Conservation (phyloP, 305 asterid species). For the Fraxinus ornus region DNA sequence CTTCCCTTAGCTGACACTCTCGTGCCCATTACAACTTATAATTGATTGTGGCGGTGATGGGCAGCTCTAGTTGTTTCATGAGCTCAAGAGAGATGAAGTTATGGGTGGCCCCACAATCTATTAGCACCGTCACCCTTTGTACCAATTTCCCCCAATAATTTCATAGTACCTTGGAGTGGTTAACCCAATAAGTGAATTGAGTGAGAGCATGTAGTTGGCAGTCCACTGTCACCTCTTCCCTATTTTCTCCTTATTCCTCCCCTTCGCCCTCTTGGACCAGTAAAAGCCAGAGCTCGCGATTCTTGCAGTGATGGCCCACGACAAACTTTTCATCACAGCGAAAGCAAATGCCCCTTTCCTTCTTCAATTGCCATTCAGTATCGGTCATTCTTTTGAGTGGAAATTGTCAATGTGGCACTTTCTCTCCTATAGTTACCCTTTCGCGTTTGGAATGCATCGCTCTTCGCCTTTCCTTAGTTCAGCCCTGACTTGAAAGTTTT, state of each 20-base stretch:
- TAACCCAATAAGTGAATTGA: not conserved
- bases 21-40: not conserved
- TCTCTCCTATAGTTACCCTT: too few species aligned
- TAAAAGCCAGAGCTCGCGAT: not conserved
- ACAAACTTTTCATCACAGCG: not conserved
- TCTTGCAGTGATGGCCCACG: not conserved
- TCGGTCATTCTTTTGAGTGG: not conserved
- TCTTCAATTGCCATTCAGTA: not conserved
- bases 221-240: not conserved
- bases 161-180: not conserved
- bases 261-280: not conserved
- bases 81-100: not conserved
- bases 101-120: not conserved
- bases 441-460: too few species aligned
- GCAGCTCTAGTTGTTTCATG: not conserved
- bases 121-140: not conserved
- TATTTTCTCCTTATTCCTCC: not conserved
- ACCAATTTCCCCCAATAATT: not conserved
- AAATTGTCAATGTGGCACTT: too few species aligned
- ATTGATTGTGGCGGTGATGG: not conserved
- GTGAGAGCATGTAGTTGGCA: not conserved
- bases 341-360: not conserved
- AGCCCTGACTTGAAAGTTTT: not conserved
- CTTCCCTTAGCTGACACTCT: not conserved
- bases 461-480: not conserved